Base-by-base conservation (phyloP, 768 basidiomycete genomes). In the Leccinellum albellum region DNA sequence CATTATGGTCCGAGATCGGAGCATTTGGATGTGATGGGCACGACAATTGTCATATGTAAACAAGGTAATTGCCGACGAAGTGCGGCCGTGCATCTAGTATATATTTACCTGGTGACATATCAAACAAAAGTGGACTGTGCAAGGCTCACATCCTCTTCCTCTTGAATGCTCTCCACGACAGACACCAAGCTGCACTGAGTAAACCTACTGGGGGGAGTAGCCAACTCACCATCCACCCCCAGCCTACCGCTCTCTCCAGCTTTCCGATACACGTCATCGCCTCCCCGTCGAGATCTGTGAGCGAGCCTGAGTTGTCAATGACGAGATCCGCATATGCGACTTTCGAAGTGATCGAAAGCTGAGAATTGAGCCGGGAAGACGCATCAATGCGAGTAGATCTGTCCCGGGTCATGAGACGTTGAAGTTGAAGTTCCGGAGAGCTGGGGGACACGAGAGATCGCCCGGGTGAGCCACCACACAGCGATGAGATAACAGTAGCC, bases 281-380 rank as follows among this genome's bases (percentile, higher is more conserved):
- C 29, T 73, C 66, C 24, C 79, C 79, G 33, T 86, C 77, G 10
- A 98, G 76, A 56, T 94, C 92, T 33, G 79, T 70, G 8, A 76
- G 74, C 0, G 87, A 78, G 1, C 93, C 92, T 6, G 91, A 91
- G 70, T 98, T 98, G 74, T 98, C 94, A 31, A 98, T 69, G 50
- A 97, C 85, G 51, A 84, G 68, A 67, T 95, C 92, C 4, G 94
- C 95, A 60, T 91, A 94, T n/a, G 75, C 64, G 5, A 94, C 76
- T 69, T 98, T 99, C 33, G 84, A 77, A 1, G 82, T 66, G 45
- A 97, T 88, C 0, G 93, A 81, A 49, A 94, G 73, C 71, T 98
- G 96, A 0, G 95, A 83, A 23, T 81, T 76, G 20, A 98, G 79
- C 6, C 97, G 84, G 0, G 89, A 73, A 31, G 77, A 73, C 0